Evolutionary conservation across 129 eudicot genomes (phyloP).

Genomic region (Ambrosia artemisiifolia): DNA sequence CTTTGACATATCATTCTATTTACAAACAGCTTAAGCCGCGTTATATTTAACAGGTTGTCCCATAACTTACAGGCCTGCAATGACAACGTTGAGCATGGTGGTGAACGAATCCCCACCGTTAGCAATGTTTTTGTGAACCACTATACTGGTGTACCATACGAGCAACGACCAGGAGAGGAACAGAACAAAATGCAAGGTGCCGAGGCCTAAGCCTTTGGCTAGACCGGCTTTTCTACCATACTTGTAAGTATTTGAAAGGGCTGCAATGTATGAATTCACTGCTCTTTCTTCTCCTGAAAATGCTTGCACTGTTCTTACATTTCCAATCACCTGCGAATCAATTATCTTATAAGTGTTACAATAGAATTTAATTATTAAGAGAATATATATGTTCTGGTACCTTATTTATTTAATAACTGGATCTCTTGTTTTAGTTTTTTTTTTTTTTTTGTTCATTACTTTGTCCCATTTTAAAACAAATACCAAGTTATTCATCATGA

Average conservation of each 20-base stretch:
- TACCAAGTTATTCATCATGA: no score
- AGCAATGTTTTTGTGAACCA: conserved; percentile 86
- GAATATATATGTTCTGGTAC: not conserved
- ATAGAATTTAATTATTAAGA: not conserved
- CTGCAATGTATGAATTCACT: conserved; percentile 61
- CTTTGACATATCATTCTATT: not conserved
- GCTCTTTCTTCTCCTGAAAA: conserved; percentile 95
- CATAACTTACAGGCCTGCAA: conserved; percentile 90
- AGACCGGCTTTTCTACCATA: conserved; percentile 90
- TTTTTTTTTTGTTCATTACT: no score
- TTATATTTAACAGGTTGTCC: not conserved
- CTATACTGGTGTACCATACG: conserved; percentile 93
- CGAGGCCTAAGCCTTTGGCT: conserved; percentile 95
- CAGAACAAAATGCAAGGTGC: conserved; percentile 82
- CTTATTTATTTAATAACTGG: not conserved
- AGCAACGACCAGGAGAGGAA: conserved; percentile 97
- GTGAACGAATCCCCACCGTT: conserved; percentile 99
- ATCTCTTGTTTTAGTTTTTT: not conserved
- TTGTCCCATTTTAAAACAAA: no score
- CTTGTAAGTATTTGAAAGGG: conserved; percentile 63
- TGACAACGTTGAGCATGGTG: conserved; percentile 99
- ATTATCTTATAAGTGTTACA: not conserved
- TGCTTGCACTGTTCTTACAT: conserved; percentile 97
- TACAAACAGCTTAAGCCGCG: not conserved
- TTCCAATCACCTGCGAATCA: conserved; percentile 69